Evolutionary conservation across 306 rosid genomes (phyloP), one percentile per base, ranked within the genome.

Genomic region (Citrullus mucosospermus): DNA sequence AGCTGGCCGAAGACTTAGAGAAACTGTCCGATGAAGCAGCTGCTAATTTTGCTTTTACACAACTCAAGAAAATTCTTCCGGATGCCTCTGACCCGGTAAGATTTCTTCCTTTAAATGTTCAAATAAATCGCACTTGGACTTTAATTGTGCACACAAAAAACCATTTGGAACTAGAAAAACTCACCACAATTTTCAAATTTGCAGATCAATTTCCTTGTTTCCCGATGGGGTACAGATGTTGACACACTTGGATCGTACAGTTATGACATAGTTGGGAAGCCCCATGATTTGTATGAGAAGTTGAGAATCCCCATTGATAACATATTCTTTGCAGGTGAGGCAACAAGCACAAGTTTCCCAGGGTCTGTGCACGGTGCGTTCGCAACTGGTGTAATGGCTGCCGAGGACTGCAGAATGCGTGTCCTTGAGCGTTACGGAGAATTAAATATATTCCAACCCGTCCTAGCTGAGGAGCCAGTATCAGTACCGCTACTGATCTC

Each of bases 1-100:
- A 88, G 93, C 92, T 96, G 67, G 99, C 98, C 73, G 90, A 84
- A 89, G 98, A 96, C 93, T 88, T 92, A 59, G 98, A 92, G 86
- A 96, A 96, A 83, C 88, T 92, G 99, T 96, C 99, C 86, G 98
- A 96, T 89, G 99, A 96, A 91, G 96, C 91, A 50, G 98, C 99
- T 87, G 96, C 93, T 68, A 78, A 83, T 81, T 92, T 92, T 78
- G 99, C 99, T 80, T 90, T 79, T 63, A 68, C 38, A 18, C 98
- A 96, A 76, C 99, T 96, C 74, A 88, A 89, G 81, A 92, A 84
- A 85, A 96, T 96, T 78, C 97, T 96, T 79, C 99, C 98, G 15
- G 97, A 96, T 77, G 97, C 99, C 65, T 88, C 98, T 82, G 67
- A 87, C 53, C 99, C 99, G 78, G 98, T 96, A 88, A 85, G 75